Conservation (phyloP, 371 early-diverging fungal genomes). For the Lichtheimia ramosa region DNA sequence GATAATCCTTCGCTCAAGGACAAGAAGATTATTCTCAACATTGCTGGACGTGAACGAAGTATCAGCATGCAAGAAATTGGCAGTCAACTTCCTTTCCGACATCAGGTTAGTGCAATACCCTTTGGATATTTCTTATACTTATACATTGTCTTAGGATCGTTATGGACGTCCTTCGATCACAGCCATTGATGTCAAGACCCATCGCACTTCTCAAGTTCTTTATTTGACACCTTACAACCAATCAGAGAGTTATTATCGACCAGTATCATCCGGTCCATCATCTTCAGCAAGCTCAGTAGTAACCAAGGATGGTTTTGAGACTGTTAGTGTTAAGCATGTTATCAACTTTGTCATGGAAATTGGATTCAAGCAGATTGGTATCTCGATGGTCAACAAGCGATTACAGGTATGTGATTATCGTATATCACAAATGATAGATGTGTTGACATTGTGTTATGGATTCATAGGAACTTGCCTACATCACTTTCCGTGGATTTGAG, state of each 20-base stretch:
- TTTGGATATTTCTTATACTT: no score
- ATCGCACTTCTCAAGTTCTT: slow-evolving; percentile 80
- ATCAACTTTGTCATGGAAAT: slow-evolving; percentile 32
- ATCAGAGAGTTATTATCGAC: slow-evolving; percentile 62
- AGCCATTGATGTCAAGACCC: slow-evolving; percentile 83
- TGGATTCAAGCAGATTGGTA: slow-evolving; percentile 64
- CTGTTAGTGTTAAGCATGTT: slow-evolving; percentile 43
- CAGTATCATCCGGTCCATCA: slow-evolving; percentile 22
- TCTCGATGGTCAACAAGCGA: slow-evolving; percentile 71
- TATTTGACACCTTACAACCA: slow-evolving; percentile 74
- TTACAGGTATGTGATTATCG: slow-evolving; percentile 21
- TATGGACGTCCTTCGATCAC: slow-evolving; percentile 53
- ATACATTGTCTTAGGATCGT: slow-evolving; percentile 1
- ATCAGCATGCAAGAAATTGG: slow-evolving; percentile 92
- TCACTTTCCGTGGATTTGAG: slow-evolving; percentile 65
- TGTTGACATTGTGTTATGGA: background rate
- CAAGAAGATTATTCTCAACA: slow-evolving; percentile 75
- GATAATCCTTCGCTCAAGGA: slow-evolving; percentile 82
- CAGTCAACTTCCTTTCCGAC: slow-evolving; percentile 79
- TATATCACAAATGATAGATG: background rate
- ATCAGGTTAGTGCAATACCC: slow-evolving; percentile 42
- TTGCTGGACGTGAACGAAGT: slow-evolving; percentile 72
- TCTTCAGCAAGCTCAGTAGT: slow-evolving; percentile 20
- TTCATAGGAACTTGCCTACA: slow-evolving; percentile 73
- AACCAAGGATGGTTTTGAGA: slow-evolving; percentile 60